Evolutionary conservation across 495 filamentous ascomycete genomes (phyloP).

Genomic region (Neohortaea acidophila): DNA sequence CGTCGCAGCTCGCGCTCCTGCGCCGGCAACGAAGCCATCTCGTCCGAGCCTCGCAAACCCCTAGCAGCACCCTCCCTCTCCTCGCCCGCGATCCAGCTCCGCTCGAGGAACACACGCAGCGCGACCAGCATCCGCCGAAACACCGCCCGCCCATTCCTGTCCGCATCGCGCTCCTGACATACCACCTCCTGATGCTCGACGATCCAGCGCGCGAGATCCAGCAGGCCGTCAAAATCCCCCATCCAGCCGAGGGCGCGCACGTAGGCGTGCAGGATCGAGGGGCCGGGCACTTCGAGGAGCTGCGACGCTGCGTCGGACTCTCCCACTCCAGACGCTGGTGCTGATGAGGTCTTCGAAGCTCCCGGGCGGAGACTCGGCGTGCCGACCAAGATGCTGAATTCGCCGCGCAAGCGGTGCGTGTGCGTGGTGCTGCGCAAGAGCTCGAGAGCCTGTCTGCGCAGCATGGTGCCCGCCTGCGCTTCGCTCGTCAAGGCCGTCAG

Average conservation of each 20-base stretch:
- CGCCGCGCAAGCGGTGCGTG: not conserved
- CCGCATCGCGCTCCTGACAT: conserved; percentile 1
- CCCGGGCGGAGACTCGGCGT: too few species aligned
- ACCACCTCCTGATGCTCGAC: conserved; percentile 14
- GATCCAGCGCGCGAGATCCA: conserved; percentile 21
- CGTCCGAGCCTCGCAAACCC: not conserved
- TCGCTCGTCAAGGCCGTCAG: not conserved
- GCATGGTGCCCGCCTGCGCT: not conserved
- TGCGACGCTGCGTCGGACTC: not conserved
- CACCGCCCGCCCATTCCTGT: conserved; percentile 30
- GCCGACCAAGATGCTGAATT: not conserved
- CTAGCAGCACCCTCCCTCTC: not conserved
- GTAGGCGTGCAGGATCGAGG: conserved; percentile 24
- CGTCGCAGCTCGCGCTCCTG: conserved; percentile 1
- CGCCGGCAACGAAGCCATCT: not conserved
- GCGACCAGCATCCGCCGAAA: conserved; percentile 38
- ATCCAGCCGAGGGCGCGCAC: conserved; percentile 25
- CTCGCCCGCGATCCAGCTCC: conserved; percentile 20
- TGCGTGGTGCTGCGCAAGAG: conserved; percentile 4
- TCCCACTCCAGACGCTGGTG: not conserved
- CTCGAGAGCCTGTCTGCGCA: conserved; percentile 2
- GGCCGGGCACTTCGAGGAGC: conserved; percentile 14
- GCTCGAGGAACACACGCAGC: conserved; percentile 39
- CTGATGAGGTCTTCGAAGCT: too few species aligned
- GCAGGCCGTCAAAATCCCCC: conserved; percentile 21